phyloP scores from a whole-genome alignment of 345 rosid species.

The Linum lewisii region DNA sequence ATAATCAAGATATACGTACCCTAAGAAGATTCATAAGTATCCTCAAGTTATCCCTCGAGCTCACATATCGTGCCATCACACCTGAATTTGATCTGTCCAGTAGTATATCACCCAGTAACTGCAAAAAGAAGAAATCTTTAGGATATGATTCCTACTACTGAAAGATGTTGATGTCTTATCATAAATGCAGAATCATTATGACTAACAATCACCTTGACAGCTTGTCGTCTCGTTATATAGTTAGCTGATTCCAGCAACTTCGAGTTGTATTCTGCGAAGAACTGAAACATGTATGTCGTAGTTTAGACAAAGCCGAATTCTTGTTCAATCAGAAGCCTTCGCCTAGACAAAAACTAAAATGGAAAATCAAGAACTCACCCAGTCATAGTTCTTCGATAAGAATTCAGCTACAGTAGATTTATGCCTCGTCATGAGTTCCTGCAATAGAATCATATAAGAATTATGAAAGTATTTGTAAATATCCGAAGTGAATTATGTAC shows the following conservation, averaged over 20 bases:
- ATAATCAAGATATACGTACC: conserved; percentile 18
- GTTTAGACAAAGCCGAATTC: neutral
- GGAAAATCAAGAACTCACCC: conserved; percentile 21
- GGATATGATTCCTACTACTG: neutral
- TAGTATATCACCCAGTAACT: conserved; percentile 47
- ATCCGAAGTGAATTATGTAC: neutral
- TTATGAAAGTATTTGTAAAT: too few relatives aligned
- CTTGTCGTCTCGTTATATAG: conserved; percentile 41
- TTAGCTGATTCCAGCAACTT: conserved; percentile 27
- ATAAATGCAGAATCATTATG: neutral
- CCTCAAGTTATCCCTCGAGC: conserved; percentile 55
- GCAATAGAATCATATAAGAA: neutral
- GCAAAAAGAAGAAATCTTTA: neutral
- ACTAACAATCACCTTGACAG: conserved; percentile 28
- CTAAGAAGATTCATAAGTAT: conserved; percentile 72
- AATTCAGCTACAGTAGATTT: conserved; percentile 43
- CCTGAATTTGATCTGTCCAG: conserved; percentile 55
- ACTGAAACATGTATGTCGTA: conserved; percentile 21
- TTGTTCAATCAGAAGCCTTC: neutral
- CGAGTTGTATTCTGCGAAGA: conserved; percentile 36
- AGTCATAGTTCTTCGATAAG: conserved; percentile 32
- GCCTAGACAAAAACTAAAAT: neutral
- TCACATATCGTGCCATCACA: conserved; percentile 56
- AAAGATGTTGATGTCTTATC: too few relatives aligned
- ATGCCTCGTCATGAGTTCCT: conserved; percentile 46